These are phyloP conservation scores for Pelagophyceae sp. DNA, from an alignment of 352 stramenopile genomes.

Conservation along the genomic window DNA sequence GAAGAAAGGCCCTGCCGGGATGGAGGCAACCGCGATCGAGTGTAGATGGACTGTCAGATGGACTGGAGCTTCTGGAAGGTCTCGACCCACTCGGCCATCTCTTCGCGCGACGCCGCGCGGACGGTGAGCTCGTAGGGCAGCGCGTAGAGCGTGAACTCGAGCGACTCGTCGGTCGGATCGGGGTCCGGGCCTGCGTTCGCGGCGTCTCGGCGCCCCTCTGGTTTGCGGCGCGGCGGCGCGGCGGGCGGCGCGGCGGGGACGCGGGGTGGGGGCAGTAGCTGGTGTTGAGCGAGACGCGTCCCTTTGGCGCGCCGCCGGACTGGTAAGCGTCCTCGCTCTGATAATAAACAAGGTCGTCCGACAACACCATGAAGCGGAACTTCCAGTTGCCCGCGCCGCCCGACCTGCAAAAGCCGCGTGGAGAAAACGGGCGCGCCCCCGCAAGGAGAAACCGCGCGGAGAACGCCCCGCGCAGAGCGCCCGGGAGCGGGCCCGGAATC, in stretches of 20 bases:
- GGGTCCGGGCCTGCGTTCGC: too few species aligned
- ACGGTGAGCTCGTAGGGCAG: not conserved
- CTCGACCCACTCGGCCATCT: not conserved
- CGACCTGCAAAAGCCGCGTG: too few species aligned
- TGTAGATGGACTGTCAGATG: too few species aligned
- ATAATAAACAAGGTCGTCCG: not conserved
- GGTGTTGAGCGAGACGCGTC: not conserved
- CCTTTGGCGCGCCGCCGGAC: not conserved
- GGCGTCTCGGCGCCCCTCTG: too few species aligned
- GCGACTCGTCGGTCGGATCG: not conserved
- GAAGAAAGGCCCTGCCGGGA: too few species aligned
- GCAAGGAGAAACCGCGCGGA: too few species aligned
- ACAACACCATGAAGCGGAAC: not conserved
- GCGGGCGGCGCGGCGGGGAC: too few species aligned
- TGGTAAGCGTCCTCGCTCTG: not conserved
- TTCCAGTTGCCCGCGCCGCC: conserved; percentile 1
- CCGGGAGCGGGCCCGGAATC: too few species aligned
- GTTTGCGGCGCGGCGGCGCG: too few species aligned
- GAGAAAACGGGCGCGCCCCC: too few species aligned
- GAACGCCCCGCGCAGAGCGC: too few species aligned
- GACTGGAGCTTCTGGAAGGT: not conserved
- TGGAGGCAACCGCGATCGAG: too few species aligned
- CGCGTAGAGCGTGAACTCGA: not conserved
- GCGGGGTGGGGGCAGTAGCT: not conserved
- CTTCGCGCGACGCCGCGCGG: not conserved